Base-by-base conservation (phyloP, 169 alveolate genomes). In the Plasmodium relictum region DNA sequence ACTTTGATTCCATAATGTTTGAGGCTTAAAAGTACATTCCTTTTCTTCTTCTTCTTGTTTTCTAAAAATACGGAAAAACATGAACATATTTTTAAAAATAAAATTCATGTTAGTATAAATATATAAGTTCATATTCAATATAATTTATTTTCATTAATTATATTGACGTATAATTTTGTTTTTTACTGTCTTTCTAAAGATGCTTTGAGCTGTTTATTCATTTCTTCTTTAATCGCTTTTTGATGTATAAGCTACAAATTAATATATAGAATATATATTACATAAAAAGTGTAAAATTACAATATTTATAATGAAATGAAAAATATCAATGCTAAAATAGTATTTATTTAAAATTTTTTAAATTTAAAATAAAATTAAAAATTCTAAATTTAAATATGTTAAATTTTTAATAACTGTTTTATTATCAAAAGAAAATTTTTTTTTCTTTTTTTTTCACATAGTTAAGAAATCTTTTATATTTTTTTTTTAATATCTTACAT, bases 1-100 rank as follows among this genome's bases (percentile, higher is more conserved):
- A 58, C 89, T 76, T 59, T 76, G 89, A 14, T 76, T 76, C 89
- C 89, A 76, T 41, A 76, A 56, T 18, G 89, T 76, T 31, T 76
- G 89, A 3, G 89, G 89, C 70, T 76, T 76, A 58, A 76, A 76
- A 14, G 89, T 76, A 69, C 89, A 76, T 58, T 76, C 89, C 37
- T 76, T 76, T 42, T 76, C 89, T 20, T 76, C 89, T 50, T 76
- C 89, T 44, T 76, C 89, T 20, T 76, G 89, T 42, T 76, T 76
- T 65, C 89, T 76, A 39, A 18, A n/a, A 68, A 37, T 41, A 48
- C 7, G 12, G 24, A 4, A 76, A 31, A 50, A 24, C 73, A 41
- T 41, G 52, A 6, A 52, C 14, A 9, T 52, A 52, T 52, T 4
- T 52, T 16, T 52, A 62, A 24, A 16, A 24, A 24, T 62, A 62